Evolutionary conservation across 306 rosid species (phyloP).

Genomic region (Cucumis melo): DNA sequence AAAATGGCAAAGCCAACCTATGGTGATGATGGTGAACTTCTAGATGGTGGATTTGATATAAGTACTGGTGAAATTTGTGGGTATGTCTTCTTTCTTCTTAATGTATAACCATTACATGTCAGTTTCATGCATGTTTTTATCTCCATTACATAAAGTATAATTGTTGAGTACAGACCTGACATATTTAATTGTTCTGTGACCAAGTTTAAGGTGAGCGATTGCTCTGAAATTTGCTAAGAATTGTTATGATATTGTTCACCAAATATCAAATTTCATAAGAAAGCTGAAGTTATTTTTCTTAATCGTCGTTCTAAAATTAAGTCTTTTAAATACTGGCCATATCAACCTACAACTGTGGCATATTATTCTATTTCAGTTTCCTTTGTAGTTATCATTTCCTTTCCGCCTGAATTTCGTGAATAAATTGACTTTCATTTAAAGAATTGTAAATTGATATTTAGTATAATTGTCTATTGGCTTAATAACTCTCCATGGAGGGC

Average conservation of each 20-base stretch:
- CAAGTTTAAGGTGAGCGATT: neutral
- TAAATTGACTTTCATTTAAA: neutral
- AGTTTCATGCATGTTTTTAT: neutral
- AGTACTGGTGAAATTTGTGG: no score
- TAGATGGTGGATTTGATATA: no score
- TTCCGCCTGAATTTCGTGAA: neutral
- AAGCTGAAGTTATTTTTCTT: neutral
- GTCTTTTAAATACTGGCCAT: neutral
- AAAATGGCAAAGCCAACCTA: no score
- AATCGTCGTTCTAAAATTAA: neutral
- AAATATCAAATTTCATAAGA: neutral
- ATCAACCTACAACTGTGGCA: neutral
- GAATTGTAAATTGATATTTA: neutral
- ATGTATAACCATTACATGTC: no score
- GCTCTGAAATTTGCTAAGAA: neutral
- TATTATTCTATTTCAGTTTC: neutral
- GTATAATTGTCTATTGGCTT: no score
- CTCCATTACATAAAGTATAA: no score
- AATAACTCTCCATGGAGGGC: no score
- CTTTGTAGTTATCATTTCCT: neutral
- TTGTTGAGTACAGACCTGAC: neutral
- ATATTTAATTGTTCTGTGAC: neutral
- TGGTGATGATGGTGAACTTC: no score
- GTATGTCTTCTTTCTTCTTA: no score
- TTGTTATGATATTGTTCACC: neutral